Evolutionary conservation across 352 stramenopile genomes (phyloP).

Genomic region (Elongisporangium anandrum): DNA sequence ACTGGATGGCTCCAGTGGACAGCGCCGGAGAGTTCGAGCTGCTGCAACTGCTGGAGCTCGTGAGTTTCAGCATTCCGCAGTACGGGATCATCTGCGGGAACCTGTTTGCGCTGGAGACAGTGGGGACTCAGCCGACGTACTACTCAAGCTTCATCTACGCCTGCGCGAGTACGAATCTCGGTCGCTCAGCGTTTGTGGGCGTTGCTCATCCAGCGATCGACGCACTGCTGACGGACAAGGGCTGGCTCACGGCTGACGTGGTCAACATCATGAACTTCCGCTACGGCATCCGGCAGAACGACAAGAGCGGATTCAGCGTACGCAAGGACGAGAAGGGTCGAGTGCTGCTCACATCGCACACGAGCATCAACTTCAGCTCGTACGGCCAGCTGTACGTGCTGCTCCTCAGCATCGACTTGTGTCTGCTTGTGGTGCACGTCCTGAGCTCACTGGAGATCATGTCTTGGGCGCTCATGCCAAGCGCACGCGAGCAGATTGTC

Average conservation of each 20-base stretch:
- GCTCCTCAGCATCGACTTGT: conserved; percentile 31
- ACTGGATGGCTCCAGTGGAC: conserved; percentile 5
- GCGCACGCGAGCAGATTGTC: conserved; percentile 9
- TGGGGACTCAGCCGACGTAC: background rate
- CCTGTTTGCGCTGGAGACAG: conserved; percentile 21
- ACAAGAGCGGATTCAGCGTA: conserved; percentile 23
- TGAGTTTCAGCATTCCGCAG: conserved; percentile 4
- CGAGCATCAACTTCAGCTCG: conserved; percentile 37
- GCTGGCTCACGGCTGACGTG: conserved; percentile 23
- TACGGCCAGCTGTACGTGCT: conserved; percentile 53
- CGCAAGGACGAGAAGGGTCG: conserved; percentile 11
- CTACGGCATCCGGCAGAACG: conserved; percentile 45
- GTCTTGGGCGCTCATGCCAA: conserved; percentile 9
- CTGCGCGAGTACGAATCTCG: background rate
- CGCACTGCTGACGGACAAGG: background rate
- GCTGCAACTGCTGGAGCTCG: conserved; percentile 2
- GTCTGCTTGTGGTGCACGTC: conserved; percentile 22
- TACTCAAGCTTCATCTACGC: background rate
- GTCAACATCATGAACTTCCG: conserved; percentile 50
- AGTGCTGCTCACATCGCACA: conserved; percentile 20
- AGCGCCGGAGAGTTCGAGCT: conserved; percentile 3
- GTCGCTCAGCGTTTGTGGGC: background rate
- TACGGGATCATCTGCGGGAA: conserved; percentile 8
- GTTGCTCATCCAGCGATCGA: background rate
- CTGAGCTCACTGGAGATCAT: conserved; percentile 21